Percentiles rank a stretch among this genome's conserved stretches.
phyloP scores from a whole-genome alignment of 2,329 filamentous ascomycete genomes.

The Xylariaceae sp. region DNA sequence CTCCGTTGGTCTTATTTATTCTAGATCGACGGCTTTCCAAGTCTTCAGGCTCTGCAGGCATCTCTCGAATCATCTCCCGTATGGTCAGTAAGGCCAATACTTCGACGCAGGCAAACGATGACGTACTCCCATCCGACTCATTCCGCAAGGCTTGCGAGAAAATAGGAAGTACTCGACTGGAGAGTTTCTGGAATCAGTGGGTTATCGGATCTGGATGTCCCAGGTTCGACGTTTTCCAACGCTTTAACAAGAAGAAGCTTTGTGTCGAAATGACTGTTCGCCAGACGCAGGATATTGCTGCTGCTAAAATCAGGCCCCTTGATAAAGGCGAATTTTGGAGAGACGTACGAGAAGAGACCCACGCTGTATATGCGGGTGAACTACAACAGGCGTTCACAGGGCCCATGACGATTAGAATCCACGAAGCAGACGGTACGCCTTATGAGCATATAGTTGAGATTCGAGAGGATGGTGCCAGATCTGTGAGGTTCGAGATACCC shows the following conservation, averaged over 20 bases:
- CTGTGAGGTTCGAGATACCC: conserved; percentile 80
- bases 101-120: conserved; percentile 54
- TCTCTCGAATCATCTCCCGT: conserved; percentile 78
- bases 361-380: conserved; percentile 61
- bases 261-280: conserved; percentile 87
- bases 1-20: conserved; percentile 85
- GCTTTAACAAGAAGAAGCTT: conserved; percentile 96
- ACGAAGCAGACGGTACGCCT: conserved; percentile 95
- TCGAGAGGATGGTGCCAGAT: conserved; percentile 72
- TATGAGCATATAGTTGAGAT: conserved; percentile 98
- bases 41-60: conserved; percentile 74
- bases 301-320: conserved; percentile 46
- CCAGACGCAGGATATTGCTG: conserved; percentile 58
- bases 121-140: conserved; percentile 65
- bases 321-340: conserved; percentile 73
- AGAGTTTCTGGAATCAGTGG: conserved; percentile 93
- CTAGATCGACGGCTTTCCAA: conserved; percentile 88
- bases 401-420: conserved; percentile 95
- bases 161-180: conserved; percentile 76
- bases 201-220: conserved; percentile 84
- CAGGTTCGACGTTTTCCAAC: conserved; percentile 75
- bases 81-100: conserved; percentile 81
- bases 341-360: conserved; percentile 72
- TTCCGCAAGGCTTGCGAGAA: conserved; percentile 86
- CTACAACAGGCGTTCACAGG: conserved; percentile 82